A percentile compares a stretch with the other conserved stretches of the same genome.
Evolutionary conservation across 2,329 filamentous ascomycete species (phyloP).

Genomic region (Pezicula carpinea): DNA sequence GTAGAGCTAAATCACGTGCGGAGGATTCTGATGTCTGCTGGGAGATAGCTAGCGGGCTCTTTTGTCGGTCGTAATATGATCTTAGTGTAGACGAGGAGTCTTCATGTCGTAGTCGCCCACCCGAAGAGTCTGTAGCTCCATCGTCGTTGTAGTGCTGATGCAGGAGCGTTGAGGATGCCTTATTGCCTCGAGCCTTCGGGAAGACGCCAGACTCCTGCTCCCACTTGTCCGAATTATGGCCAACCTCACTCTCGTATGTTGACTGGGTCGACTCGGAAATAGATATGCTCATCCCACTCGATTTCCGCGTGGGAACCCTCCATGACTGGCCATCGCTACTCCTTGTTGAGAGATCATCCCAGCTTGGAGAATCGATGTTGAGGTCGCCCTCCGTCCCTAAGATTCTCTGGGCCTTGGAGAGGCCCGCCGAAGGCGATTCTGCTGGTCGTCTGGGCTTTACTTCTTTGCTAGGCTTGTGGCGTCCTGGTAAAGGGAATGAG

Average conservation of each 20-base stretch:
- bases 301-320: constrained; percentile 24
- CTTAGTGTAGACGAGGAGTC: constrained; percentile 40
- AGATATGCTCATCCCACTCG: constrained; percentile 37
- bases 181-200: constrained; percentile 29
- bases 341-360: constrained; percentile 10
- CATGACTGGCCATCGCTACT: constrained; percentile 16
- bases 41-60: constrained; percentile 33
- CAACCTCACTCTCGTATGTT: constrained; percentile 16
- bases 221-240: constrained; percentile 19
- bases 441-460: not conserved
- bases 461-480: constrained; percentile 1
- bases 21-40: constrained; percentile 40
- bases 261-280: constrained; percentile 28
- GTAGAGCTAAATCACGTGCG: constrained; percentile 31
- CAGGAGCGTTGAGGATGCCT: constrained; percentile 41
- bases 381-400: constrained; percentile 33
- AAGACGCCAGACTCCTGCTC: constrained; percentile 22
- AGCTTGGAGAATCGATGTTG: constrained; percentile 37
- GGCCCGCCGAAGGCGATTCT: constrained; percentile 1
- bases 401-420: constrained; percentile 28
- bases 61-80: constrained; percentile 41
- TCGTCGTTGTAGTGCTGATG: constrained; percentile 35
- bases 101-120: constrained; percentile 27
- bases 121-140: constrained; percentile 28
- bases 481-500: constrained; percentile 18